phyloP scores from a whole-genome alignment of 805 yeast genomes.

The Yamadazyma tumulicola region DNA sequence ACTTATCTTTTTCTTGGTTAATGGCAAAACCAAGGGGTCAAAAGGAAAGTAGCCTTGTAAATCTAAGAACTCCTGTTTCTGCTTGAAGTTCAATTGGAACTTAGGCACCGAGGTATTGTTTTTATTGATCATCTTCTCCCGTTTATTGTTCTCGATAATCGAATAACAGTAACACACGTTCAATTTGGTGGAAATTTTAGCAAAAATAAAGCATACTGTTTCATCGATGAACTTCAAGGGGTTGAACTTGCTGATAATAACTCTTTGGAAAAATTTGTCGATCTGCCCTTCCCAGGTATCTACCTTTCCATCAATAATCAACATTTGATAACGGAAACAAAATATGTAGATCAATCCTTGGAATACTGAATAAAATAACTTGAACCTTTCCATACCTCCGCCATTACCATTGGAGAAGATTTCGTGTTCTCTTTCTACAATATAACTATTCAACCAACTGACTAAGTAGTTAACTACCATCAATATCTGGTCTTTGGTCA shows the following conservation, averaged over 20 bases:
- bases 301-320: conserved; percentile 20
- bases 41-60: conserved; percentile 95
- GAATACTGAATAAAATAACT: conserved; percentile 83
- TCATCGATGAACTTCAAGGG: conserved; percentile 92
- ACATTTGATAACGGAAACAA: conserved; percentile 73
- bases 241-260: conserved; percentile 83
- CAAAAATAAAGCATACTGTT: conserved; percentile 90
- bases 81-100: conserved; percentile 41
- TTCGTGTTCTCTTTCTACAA: conserved; percentile 81
- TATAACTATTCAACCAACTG: conserved; percentile 79
- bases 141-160: conserved; percentile 84
- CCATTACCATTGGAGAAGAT: conserved; percentile 33
- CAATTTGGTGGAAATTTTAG: conserved; percentile 84
- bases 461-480: conserved; percentile 80
- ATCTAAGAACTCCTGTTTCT: conserved; percentile 80
- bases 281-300: conserved; percentile 71
- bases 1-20: conserved; percentile 52
- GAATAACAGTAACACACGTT: conserved; percentile 92
- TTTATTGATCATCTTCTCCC: conserved; percentile 55
- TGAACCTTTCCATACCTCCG: conserved; percentile 87
- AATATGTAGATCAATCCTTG: conserved; percentile 89
- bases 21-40: conserved; percentile 79
- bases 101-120: conserved; percentile 1
- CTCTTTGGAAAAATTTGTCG: conserved; percentile 83
- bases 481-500: conserved; percentile 68